These are phyloP conservation scores for Fomitopsis betulina DNA, from an alignment of 1,284 basidiomycete genomes.

Conservation along the genomic window DNA sequence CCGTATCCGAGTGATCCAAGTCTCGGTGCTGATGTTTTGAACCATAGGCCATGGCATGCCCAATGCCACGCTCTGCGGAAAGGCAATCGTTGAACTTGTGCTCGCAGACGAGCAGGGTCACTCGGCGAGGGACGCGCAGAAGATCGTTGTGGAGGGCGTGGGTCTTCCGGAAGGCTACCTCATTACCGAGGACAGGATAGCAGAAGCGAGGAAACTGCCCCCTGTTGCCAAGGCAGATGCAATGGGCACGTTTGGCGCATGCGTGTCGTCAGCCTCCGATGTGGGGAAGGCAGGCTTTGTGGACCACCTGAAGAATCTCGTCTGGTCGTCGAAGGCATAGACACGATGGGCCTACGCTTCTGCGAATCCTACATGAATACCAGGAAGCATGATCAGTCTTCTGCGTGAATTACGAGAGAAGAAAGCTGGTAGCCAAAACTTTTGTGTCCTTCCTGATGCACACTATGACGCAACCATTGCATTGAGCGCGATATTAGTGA, in stretches of 20 bases:
- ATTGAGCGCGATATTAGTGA: no score
- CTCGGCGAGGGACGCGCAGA: background rate
- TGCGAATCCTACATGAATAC: no score
- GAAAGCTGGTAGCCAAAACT: no score
- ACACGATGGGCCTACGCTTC: no score
- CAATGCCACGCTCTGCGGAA: conserved; percentile 4
- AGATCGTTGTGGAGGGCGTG: background rate
- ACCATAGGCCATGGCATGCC: conserved; percentile 5
- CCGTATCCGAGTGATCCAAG: background rate
- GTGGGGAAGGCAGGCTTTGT: background rate
- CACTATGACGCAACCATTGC: no score
- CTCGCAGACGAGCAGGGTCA: background rate
- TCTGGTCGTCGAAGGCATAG: background rate
- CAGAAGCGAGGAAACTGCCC: background rate
- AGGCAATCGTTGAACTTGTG: conserved; percentile 1
- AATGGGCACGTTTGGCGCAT: background rate
- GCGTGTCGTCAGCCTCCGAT: no score
- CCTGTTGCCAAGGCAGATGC: conserved; percentile 3
- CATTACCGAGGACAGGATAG: conserved; percentile 1
- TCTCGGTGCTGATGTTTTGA: background rate
- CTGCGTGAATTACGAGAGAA: no score
- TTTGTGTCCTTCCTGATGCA: no score
- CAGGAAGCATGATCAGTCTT: no score
- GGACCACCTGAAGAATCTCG: background rate
- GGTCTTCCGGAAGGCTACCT: conserved; percentile 2